Conservation (phyloP, 345 rosid species). For the Ceriops tagal region DNA sequence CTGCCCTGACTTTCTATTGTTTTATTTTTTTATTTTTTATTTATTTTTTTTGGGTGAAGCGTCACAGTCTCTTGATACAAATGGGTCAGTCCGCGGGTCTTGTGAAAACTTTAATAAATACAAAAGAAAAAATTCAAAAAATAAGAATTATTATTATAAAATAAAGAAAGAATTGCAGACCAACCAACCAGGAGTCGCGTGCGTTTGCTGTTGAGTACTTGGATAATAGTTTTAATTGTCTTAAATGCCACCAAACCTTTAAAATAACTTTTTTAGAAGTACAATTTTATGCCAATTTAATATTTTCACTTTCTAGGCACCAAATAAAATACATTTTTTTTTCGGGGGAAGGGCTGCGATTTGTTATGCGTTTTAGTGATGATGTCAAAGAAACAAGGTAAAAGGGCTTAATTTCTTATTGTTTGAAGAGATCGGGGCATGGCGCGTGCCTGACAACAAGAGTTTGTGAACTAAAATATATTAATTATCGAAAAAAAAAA, state of each 20-base stretch:
- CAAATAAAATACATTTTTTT: neutral
- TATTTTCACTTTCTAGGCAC: conserved; percentile 31
- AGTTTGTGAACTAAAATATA: too few relatives aligned
- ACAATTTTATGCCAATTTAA: neutral
- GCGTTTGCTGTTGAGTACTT: conserved; percentile 34
- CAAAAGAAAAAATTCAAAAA: neutral
- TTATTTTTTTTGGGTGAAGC: conserved; percentile 41
- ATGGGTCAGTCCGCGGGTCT: conserved; percentile 45
- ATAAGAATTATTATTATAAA: neutral
- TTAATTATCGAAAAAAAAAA: too few relatives aligned
- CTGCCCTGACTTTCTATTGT: neutral
- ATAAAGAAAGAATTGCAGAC: conserved; percentile 23
- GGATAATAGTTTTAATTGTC: conserved; percentile 15
- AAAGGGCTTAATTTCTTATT: too few relatives aligned
- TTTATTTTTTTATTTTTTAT: neutral
- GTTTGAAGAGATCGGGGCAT: too few relatives aligned
- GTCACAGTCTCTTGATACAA: conserved; percentile 39
- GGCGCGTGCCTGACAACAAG: too few relatives aligned
- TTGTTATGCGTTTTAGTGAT: neutral
- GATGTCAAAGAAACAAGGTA: too few relatives aligned
- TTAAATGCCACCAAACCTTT: conserved; percentile 31
- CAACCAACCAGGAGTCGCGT: conserved; percentile 58
- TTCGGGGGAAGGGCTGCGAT: neutral
- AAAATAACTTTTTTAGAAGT: conserved; percentile 5
- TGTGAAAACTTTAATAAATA: conserved; percentile 9